phyloP scores from a whole-genome alignment of 345 rosid species.

The Corchorus olitorius region DNA sequence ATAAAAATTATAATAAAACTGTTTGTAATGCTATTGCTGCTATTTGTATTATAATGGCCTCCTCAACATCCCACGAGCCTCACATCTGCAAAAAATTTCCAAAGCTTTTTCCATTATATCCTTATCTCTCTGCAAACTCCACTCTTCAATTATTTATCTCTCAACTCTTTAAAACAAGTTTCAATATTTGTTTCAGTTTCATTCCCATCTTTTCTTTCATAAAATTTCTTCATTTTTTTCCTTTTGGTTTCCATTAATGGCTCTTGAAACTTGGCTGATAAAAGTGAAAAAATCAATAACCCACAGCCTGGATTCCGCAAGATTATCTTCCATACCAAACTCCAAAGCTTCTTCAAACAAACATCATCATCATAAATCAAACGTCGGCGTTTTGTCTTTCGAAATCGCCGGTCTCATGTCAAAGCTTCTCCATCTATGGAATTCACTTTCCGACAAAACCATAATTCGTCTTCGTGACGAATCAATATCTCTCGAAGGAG shows the following conservation, averaged over 20 bases:
- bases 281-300: conserved; percentile 74
- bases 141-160: conserved; percentile 32
- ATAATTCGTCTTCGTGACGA: conserved; percentile 62
- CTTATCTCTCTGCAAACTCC: conserved; percentile 37
- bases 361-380: conserved; percentile 26
- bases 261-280: conserved; percentile 81
- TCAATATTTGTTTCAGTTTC: too few relatives aligned
- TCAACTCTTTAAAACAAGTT: not conserved
- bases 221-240: conserved; percentile 25
- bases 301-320: conserved; percentile 49
- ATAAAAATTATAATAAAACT: not conserved
- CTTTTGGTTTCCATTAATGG: conserved; percentile 46
- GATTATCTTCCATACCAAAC: conserved; percentile 27
- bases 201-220: not conserved
- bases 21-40: conserved; percentile 22
- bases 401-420: conserved; percentile 88
- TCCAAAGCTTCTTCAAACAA: conserved; percentile 29
- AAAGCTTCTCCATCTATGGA: conserved; percentile 76
- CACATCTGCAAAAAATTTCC: conserved; percentile 28
- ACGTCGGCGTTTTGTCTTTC: conserved; percentile 66
- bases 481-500: conserved; percentile 70
- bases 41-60: conserved; percentile 36
- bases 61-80: conserved; percentile 66
- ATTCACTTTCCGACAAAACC: conserved; percentile 73
- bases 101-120: conserved; percentile 22